Evolutionary conservation across 306 rosid genomes (phyloP), one percentile per base, ranked within the genome.

Genomic region (Acmispon strigosus): DNA sequence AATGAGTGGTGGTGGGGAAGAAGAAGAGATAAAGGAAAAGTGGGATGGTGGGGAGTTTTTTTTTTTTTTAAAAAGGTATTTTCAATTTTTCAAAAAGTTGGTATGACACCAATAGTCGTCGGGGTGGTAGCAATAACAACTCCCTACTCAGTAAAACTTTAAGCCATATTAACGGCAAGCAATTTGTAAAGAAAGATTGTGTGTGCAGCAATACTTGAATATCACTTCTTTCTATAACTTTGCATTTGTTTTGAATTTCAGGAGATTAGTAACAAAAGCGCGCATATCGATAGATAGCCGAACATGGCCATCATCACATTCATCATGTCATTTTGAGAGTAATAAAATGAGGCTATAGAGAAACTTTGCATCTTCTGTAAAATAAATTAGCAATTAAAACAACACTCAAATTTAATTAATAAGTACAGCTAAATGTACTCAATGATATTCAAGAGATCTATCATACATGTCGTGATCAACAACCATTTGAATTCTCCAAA

Each of bases 391-490:
- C 68, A 34, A 60, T 12, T 51, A 62, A 24, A n/a, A 34, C 49
- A 71, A 8, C 18, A 68, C 55, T 6, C 60, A 61, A 44, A 47
- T 58, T 44, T 20, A 57, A 70, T 52, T 15, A 41, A n/a, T 65
- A 37, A 22, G 51, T 14, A 63, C 62, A 48, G 49, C 27, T 39
- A 32, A 49, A 37, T 51, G 52, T 19, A 57, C 51, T 10, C 20
- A 56, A 69, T 4, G 51, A 4, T 41, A 53, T 41, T 18, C 48
- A 62, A 39, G 69, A 41, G 43, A 37, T 62, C 20, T 43, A 77
- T 69, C 63, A 58, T 51, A 64, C 61, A 76, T 52, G 52, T 39
- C 43, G 15, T 62, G 73, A 47, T 62, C 69, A 65, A 56, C 69
- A 69, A 56, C 66, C 56, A 56, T 66, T 60, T 41, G 44, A 76